Evolutionary conservation across 495 filamentous ascomycete species (phyloP), one percentile per base, ranked within the genome.

Genomic region (Podospora pseudocomata): DNA sequence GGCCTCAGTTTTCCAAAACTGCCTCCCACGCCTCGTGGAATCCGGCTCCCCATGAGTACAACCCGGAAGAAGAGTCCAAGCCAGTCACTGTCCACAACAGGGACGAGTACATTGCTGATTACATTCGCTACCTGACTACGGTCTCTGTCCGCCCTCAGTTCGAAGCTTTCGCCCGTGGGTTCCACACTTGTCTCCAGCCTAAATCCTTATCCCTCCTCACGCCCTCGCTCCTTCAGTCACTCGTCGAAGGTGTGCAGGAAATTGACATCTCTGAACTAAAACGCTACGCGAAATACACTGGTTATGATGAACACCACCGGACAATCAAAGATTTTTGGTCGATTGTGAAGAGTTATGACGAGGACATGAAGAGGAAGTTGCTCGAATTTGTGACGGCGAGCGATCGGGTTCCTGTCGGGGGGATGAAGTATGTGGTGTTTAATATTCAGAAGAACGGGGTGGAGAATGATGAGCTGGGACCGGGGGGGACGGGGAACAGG

Each of bases 341-440:
- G 32, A 85, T 97, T 9, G 89, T 94, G 5, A 86, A 84, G 65
- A 71, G 75, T 7, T 97, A 88, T 75, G 82, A 88, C 39, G 81
- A 89, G n/a, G 84, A 84, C 60, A 87, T 89, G 80, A 89, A 89
- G 73, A 83, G 86, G 39, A 84, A 84, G 72, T 81, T 99, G 60
- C 82, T 99, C 65, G 93, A 97, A 76, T 99, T 99, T 70, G 94
- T 98, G 26, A 99, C 95, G 26, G 93, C 93, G 4, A 94, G 89
- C 76, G 93, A 97, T 76, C 87, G 95, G 9, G 83, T 98, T 5
- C 95, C 95, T 0, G 91, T 96, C 1, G 92, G 90, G 53, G 94
- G 94, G 13, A 85, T 92, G 68, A 83, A 84, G 68, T 91, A 88
- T 68, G 81, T 97, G 60, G 87, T 88, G 79, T 98, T 99, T 77